Conservation (phyloP, 768 basidiomycete species). For the Suillus hirtellus region DNA sequence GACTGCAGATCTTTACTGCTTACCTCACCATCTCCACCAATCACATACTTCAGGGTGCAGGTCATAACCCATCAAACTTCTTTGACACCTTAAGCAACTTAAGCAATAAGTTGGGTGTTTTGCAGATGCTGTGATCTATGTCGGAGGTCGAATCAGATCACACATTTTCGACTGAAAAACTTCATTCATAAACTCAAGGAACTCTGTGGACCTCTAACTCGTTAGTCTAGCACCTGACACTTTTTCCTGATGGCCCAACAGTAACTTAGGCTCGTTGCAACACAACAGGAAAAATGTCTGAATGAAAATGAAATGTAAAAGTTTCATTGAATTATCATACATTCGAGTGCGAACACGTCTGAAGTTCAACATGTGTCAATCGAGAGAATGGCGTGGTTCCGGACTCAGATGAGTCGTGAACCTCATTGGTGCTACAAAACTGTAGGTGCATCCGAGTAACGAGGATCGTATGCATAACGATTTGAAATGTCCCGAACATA, state of each 20-base stretch:
- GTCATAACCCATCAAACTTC: not conserved
- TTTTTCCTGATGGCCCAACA: not conserved
- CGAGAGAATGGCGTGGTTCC: not conserved
- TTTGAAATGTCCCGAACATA: not conserved
- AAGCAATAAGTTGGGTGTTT: not conserved
- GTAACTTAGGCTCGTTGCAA: not conserved
- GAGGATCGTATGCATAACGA: not conserved
- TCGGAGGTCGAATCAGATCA: too few relatives aligned
- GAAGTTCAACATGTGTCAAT: not conserved
- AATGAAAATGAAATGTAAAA: not conserved
- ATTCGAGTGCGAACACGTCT: not conserved
- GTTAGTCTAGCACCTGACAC: not conserved
- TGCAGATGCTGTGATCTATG: not conserved
- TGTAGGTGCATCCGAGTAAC: conserved; percentile 3
- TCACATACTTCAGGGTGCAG: not conserved
- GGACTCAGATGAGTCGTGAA: not conserved
- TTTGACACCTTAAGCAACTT: not conserved
- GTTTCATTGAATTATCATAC: not conserved
- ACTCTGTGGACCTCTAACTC: not conserved
- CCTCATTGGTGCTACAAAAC: not conserved
- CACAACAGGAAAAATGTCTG: not conserved
- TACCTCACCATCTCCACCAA: not conserved
- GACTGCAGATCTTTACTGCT: too few relatives aligned
- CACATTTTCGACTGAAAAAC: too few relatives aligned
- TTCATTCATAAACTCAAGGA: not conserved